Evolutionary conservation across 768 basidiomycete genomes (phyloP).

Genomic region (Tulasnella sp.): DNA sequence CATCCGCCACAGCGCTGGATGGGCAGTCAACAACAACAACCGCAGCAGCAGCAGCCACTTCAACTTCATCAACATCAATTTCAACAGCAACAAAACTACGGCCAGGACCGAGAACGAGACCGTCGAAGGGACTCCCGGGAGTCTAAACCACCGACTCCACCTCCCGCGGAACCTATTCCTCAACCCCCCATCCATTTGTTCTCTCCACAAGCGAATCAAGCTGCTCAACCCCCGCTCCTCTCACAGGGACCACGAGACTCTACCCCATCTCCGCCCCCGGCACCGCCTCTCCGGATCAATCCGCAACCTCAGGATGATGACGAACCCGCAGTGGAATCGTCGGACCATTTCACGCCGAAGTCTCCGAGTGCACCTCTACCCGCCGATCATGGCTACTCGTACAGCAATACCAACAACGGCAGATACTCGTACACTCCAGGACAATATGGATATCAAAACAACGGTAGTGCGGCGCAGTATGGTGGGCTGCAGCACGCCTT

Average conservation of each 20-base stretch:
- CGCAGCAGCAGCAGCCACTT: neutral
- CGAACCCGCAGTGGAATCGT: slow-evolving; percentile 11
- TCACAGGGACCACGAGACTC: neutral
- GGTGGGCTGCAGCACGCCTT: slow-evolving; percentile 8
- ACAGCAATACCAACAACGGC: slow-evolving; percentile 1
- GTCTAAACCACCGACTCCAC: neutral
- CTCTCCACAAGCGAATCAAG: slow-evolving; percentile 1
- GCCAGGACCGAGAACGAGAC: neutral
- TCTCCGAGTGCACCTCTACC: slow-evolving; percentile 10
- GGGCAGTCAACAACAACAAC: neutral
- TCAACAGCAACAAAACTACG: neutral
- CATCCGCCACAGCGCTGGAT: no score
- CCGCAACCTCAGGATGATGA: slow-evolving; percentile 1
- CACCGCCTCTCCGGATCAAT: slow-evolving; percentile 8
- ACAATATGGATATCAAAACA: no score
- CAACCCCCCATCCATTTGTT: slow-evolving; percentile 10
- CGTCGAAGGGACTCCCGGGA: neutral
- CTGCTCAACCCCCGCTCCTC: slow-evolving; percentile 1
- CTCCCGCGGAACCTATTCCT: slow-evolving; percentile 5
- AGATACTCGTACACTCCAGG: neutral
- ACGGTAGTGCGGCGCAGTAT: neutral
- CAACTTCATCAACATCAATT: neutral
- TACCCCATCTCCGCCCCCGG: neutral
- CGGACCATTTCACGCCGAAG: slow-evolving; percentile 10
- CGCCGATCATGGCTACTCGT: neutral